Evolutionary conservation across 2,329 filamentous ascomycete genomes (phyloP).

Genomic region (Nemania serpens): DNA sequence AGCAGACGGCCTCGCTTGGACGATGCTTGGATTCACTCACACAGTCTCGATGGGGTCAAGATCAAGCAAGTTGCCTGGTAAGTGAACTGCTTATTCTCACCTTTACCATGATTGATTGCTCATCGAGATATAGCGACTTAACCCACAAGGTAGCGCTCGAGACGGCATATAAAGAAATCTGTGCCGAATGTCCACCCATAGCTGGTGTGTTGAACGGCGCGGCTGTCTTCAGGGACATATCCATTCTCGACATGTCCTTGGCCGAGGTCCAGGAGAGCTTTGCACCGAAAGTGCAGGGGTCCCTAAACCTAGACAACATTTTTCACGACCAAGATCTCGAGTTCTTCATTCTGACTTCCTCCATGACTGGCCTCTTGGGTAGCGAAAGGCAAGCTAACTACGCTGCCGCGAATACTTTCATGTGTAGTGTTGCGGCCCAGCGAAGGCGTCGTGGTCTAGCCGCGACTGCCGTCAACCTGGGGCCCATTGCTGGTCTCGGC

Average conservation of each 20-base stretch:
- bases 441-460: constrained; percentile 37
- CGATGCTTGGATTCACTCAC: constrained; percentile 14
- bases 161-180: constrained; percentile 16
- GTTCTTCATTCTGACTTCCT: constrained; percentile 44
- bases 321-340: constrained; percentile 31
- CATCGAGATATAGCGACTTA: constrained; percentile 19
- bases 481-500: constrained; percentile 36
- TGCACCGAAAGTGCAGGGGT: constrained; percentile 29
- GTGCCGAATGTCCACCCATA: constrained; percentile 26
- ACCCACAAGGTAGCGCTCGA: constrained; percentile 20
- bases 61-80: constrained; percentile 19
- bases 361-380: constrained; percentile 35
- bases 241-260: constrained; percentile 32
- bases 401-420: constrained; percentile 43
- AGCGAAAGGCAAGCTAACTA: constrained; percentile 43
- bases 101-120: constrained; percentile 1
- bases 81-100: neutral
- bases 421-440: constrained; percentile 40
- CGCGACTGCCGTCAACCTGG: constrained; percentile 43
- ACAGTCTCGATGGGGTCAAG: constrained; percentile 5
- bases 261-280: constrained; percentile 16
- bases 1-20: constrained; percentile 24
- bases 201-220: constrained; percentile 32
- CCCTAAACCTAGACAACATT: neutral
- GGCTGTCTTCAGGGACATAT: constrained; percentile 30